phyloP scores from a whole-genome alignment of 2,329 filamentous ascomycete genomes.

The Venturia asperata region DNA sequence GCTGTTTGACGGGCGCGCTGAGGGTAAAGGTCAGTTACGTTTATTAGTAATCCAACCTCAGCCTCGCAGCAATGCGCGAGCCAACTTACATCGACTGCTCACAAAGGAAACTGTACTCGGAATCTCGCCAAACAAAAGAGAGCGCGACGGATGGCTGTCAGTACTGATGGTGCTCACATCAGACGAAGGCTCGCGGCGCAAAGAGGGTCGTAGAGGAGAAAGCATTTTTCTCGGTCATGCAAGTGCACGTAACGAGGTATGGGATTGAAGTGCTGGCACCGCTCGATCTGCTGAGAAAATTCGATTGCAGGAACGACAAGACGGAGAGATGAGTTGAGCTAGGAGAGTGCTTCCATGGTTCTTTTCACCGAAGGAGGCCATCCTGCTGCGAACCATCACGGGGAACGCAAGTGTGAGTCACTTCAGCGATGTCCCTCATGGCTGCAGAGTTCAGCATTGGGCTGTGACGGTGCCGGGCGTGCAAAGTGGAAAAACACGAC shows the following conservation, averaged over 20 bases:
- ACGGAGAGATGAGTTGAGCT: constrained; percentile 3
- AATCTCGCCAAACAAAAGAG: constrained; percentile 44
- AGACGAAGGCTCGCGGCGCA: constrained; percentile 18
- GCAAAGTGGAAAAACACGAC: constrained; percentile 29
- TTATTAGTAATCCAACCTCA: background rate
- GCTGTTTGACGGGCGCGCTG: constrained; percentile 29
- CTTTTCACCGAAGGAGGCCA: constrained; percentile 12
- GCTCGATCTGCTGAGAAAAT: background rate
- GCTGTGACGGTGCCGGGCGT: constrained; percentile 20
- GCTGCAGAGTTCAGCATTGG: constrained; percentile 3
- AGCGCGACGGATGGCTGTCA: constrained; percentile 33
- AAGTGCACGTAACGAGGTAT: constrained; percentile 5
- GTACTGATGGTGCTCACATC: constrained; percentile 15
- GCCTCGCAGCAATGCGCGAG: background rate
- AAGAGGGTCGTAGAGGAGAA: constrained; percentile 10
- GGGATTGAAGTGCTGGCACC: constrained; percentile 11
- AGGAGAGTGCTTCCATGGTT: background rate
- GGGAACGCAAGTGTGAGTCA: constrained; percentile 39
- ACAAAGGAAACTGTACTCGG: constrained; percentile 35
- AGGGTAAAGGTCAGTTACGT: constrained; percentile 5
- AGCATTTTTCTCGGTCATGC: constrained; percentile 8
- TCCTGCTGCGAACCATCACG: constrained; percentile 14
- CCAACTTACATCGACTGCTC: constrained; percentile 23
- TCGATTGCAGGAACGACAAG: background rate
- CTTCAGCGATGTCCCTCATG: constrained; percentile 21